These are phyloP conservation scores for Fusarium nodosum DNA, from an alignment of 2,329 filamentous ascomycete genomes.

Conservation along the genomic window DNA sequence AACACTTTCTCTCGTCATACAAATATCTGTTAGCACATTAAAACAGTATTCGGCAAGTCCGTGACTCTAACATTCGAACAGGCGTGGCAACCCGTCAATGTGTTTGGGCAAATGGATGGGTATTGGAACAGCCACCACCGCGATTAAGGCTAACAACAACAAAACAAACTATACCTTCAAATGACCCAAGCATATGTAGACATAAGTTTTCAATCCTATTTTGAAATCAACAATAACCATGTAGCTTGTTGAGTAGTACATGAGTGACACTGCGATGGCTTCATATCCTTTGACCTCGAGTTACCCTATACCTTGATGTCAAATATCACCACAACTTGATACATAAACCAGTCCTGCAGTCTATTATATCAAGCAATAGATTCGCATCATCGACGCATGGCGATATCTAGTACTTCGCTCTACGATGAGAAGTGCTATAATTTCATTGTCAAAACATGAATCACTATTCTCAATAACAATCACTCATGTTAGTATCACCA, in stretches of 20 bases:
- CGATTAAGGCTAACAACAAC: too few relatives aligned
- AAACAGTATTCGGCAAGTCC: background rate
- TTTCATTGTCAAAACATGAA: background rate
- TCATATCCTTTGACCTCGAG: background rate
- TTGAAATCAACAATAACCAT: background rate
- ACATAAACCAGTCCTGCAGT: background rate
- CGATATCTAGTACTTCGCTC: fast-evolving
- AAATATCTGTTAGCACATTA: fast-evolving
- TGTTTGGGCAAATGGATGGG: too few relatives aligned
- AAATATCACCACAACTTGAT: background rate
- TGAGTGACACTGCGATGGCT: background rate
- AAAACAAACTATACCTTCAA: background rate
- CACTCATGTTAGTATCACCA: background rate
- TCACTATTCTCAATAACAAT: background rate
- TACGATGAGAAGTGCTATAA: too few relatives aligned
- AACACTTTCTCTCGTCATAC: too few relatives aligned
- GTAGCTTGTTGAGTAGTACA: background rate
- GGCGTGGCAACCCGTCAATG: background rate
- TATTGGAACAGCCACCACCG: background rate
- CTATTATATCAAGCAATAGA: slow-evolving; percentile 8
- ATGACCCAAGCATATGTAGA: fast-evolving
- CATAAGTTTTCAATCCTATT: too few relatives aligned
- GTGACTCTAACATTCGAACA: background rate
- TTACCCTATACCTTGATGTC: slow-evolving; percentile 37
- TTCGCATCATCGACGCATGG: background rate